Percentiles rank a stretch among this genome's conserved stretches.
phyloP scores from a whole-genome alignment of 1,284 basidiomycete species.

The Taiwanofungus camphoratus region DNA sequence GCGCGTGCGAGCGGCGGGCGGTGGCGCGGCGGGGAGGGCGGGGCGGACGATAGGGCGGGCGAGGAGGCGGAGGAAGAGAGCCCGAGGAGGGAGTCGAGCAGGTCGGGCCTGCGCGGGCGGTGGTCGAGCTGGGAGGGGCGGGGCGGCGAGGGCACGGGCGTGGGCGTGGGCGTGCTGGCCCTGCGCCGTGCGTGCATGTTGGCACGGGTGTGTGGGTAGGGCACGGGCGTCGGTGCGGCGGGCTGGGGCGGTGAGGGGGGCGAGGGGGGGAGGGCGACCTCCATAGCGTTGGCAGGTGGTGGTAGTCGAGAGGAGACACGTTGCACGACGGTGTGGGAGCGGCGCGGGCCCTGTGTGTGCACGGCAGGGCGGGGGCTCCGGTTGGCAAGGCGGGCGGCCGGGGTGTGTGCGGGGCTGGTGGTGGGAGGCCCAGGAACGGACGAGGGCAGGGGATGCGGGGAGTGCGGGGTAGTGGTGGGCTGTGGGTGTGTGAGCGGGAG shows the following conservation, averaged over 20 bases:
- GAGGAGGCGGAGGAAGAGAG: slow-evolving; percentile 3
- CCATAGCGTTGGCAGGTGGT: slow-evolving; percentile 1
- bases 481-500: slow-evolving; percentile 1
- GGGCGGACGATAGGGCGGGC: slow-evolving; percentile 1
- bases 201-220: background rate
- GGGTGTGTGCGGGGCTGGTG: background rate
- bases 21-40: background rate
- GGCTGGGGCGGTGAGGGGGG: slow-evolving; percentile 1
- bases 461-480: slow-evolving; percentile 1
- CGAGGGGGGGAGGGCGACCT: slow-evolving; percentile 8
- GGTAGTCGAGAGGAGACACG: background rate
- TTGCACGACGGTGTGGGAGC: background rate
- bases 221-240: background rate
- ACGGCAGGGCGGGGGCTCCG: background rate
- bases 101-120: slow-evolving; percentile 6
- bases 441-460: background rate
- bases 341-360: background rate
- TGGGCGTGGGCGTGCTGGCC: slow-evolving; percentile 1
- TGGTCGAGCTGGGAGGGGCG: slow-evolving; percentile 9
- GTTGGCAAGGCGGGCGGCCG: background rate
- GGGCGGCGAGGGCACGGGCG: slow-evolving; percentile 6
- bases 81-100: slow-evolving; percentile 4
- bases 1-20: background rate
- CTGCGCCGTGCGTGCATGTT: background rate
- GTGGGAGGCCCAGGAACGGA: background rate